Percentiles rank a stretch among this genome's conserved stretches.
Evolutionary conservation across 2,329 filamentous ascomycete genomes (phyloP).

Genomic region (Beauveria bassiana): DNA sequence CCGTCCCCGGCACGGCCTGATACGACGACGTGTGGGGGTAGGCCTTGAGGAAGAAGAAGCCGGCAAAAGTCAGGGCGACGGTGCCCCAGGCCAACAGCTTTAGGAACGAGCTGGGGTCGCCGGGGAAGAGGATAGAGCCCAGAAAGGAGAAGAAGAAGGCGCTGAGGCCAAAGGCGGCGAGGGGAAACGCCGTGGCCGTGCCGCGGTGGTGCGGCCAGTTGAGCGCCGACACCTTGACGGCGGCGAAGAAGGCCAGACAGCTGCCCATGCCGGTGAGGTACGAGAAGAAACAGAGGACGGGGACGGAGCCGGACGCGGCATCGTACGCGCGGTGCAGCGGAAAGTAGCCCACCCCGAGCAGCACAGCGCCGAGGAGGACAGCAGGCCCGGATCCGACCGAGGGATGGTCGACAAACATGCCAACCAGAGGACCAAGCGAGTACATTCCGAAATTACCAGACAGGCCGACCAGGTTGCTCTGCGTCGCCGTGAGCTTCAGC

Average conservation of each 20-base stretch:
- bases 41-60: constrained; percentile 80
- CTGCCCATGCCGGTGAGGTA: constrained; percentile 83
- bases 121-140: constrained; percentile 70
- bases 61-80: constrained; percentile 62
- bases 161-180: constrained; percentile 88
- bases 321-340: constrained; percentile 75
- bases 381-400: constrained; percentile 63
- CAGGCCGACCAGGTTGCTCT: constrained; percentile 86
- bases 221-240: constrained; percentile 78
- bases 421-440: constrained; percentile 78
- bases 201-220: constrained; percentile 90
- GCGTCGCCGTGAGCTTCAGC: constrained; percentile 80
- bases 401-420: constrained; percentile 75
- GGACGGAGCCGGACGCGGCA: constrained; percentile 51
- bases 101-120: constrained; percentile 74
- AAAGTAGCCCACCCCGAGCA: constrained; percentile 75
- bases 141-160: constrained; percentile 91
- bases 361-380: constrained; percentile 64
- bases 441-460: constrained; percentile 92
- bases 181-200: constrained; percentile 86
- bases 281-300: constrained; percentile 69
- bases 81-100: constrained; percentile 75
- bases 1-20: constrained; percentile 41
- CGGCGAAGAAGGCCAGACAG: constrained; percentile 81
- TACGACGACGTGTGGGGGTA: constrained; percentile 50